phyloP scores from a whole-genome alignment of 1,139 yeast genomes.

The Blastobotrys apis region DNA sequence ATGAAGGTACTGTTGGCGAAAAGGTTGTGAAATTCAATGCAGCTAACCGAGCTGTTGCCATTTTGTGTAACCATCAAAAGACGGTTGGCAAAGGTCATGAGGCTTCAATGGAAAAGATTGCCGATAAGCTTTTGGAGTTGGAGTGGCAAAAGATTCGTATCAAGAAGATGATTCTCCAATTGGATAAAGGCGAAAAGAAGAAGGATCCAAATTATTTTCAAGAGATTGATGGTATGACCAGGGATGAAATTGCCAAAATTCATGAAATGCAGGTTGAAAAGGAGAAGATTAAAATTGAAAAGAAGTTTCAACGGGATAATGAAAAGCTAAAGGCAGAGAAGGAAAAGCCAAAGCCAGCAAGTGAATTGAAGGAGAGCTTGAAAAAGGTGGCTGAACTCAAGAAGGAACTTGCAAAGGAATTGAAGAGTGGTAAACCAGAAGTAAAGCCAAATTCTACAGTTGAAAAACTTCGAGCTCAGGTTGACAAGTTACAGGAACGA shows the following conservation, averaged over 20 bases:
- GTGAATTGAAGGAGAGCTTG: conserved; percentile 56
- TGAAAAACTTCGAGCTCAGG: conserved; percentile 70
- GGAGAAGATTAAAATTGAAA: conserved; percentile 58
- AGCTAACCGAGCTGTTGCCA: conserved; percentile 92
- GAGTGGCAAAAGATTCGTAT: conserved; percentile 76
- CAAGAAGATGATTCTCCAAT: conserved; percentile 62
- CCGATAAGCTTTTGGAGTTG: conserved; percentile 71
- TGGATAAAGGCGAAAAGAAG: conserved; percentile 59
- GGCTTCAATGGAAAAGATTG: conserved; percentile 70
- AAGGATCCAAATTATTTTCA: conserved; percentile 48
- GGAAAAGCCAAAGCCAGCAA: conserved; percentile 49
- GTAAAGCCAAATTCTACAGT: conserved; percentile 50
- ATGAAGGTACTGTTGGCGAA: conserved; percentile 83
- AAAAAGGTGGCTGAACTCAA: conserved; percentile 54
- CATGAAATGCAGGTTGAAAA: conserved; percentile 54
- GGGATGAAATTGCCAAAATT: conserved; percentile 58
- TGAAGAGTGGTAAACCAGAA: conserved; percentile 57
- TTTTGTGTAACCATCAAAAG: conserved; percentile 95
- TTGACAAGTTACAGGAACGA: conserved; percentile 68
- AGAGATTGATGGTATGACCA: conserved; percentile 65
- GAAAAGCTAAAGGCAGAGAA: conserved; percentile 63
- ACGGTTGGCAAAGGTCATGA: conserved; percentile 84
- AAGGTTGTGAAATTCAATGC: conserved; percentile 87
- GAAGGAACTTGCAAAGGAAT: conserved; percentile 54
- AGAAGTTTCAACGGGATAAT: conserved; percentile 69